A percentile compares a stretch with the other conserved stretches of the same genome.
Conservation (phyloP, 306 rosid species). For the Lathyrus aphaca region DNA sequence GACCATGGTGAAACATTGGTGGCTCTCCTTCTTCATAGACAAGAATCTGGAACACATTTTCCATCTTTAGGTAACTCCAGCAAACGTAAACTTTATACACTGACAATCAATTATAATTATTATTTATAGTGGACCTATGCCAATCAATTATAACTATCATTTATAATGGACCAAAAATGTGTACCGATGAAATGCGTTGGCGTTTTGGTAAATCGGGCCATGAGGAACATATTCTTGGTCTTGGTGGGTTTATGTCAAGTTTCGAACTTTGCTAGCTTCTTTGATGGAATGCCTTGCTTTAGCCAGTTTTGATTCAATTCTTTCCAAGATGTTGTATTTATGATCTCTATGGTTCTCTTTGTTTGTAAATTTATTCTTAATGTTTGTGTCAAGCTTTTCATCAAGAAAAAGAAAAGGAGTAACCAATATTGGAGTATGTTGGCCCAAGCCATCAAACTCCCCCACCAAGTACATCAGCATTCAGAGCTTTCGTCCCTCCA, state of each 20-base stretch:
- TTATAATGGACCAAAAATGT: too few species aligned
- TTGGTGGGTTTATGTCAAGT: slow-evolving; percentile 39
- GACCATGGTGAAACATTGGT: slow-evolving; percentile 58
- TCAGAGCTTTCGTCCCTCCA: too few species aligned
- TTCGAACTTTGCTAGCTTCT: slow-evolving; percentile 53
- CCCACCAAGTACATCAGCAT: too few species aligned
- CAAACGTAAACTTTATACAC: neutral
- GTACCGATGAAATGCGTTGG: slow-evolving; percentile 59
- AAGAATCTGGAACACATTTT: slow-evolving; percentile 54
- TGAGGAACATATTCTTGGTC: slow-evolving; percentile 61
- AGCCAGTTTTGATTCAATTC: slow-evolving; percentile 48
- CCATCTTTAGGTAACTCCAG: slow-evolving; percentile 71
- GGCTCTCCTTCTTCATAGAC: slow-evolving; percentile 68
- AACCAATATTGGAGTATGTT: too few species aligned
- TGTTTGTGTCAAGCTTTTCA: slow-evolving; percentile 40
- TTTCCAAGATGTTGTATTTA: slow-evolving; percentile 38
- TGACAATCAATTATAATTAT: neutral
- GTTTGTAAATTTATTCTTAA: slow-evolving; percentile 27
- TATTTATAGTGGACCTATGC: too few species aligned
- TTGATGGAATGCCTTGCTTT: slow-evolving; percentile 50
- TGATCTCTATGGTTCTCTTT: slow-evolving; percentile 13
- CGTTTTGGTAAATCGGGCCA: slow-evolving; percentile 55
- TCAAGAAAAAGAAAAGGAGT: neutral
- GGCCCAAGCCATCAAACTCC: too few species aligned
- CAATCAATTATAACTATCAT: too few species aligned